phyloP scores from a whole-genome alignment of 2,329 filamentous ascomycete species.

The Paramyrothecium roridum region DNA sequence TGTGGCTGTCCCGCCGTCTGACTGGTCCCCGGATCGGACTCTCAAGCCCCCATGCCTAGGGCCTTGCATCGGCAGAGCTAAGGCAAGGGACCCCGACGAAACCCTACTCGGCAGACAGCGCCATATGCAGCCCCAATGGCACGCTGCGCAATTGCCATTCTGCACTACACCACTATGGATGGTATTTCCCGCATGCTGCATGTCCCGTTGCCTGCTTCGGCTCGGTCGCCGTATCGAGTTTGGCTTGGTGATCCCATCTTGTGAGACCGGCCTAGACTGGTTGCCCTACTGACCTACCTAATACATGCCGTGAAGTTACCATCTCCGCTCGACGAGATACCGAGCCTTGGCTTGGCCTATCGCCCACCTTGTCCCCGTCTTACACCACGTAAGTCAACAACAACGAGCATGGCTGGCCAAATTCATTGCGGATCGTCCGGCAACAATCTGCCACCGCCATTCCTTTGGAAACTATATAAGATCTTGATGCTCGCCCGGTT shows the following conservation, averaged over 20 bases:
- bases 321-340: too few species aligned
- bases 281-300: too few species aligned
- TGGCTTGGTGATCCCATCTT: neutral
- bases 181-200: neutral
- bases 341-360: too few species aligned
- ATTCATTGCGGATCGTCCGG: neutral
- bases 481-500: neutral
- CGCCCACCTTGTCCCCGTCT: neutral
- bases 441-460: neutral
- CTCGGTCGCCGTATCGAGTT: neutral
- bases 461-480: neutral
- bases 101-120: neutral
- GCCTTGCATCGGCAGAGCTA: neutral
- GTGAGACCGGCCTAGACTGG: too few species aligned
- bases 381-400: neutral
- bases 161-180: neutral
- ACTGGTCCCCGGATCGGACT: neutral
- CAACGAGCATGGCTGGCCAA: neutral
- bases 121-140: neutral
- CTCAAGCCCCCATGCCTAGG: neutral
- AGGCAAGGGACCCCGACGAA: neutral
- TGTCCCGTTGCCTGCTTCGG: too few species aligned
- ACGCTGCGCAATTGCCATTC: neutral
- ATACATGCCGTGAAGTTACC: too few species aligned
- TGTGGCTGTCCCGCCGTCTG: neutral